phyloP scores from a whole-genome alignment of 2,329 filamentous ascomycete species.

The Aaosphaeria pasadenensis region DNA sequence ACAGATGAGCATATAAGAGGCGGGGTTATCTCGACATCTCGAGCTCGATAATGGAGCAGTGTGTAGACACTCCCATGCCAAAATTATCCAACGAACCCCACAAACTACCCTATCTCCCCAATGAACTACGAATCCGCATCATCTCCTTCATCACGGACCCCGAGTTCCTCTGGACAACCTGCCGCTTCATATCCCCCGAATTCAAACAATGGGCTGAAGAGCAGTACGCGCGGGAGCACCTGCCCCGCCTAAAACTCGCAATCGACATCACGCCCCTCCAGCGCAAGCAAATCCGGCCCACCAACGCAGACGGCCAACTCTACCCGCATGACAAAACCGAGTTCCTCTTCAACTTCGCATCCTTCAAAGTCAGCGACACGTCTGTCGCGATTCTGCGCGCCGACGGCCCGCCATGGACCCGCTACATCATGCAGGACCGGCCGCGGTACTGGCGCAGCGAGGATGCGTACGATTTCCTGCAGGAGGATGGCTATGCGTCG shows the following conservation, averaged over 20 bases:
- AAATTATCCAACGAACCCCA: not conserved
- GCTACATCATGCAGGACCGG: not conserved
- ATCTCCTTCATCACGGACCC: not conserved
- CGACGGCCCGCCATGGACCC: no score
- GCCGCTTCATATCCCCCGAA: not conserved
- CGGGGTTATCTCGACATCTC: no score
- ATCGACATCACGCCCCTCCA: not conserved
- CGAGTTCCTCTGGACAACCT: not conserved
- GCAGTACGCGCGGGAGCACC: not conserved
- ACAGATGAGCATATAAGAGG: no score
- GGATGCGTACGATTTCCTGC: not conserved
- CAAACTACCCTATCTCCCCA: not conserved
- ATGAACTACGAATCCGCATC: not conserved
- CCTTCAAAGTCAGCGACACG: not conserved
- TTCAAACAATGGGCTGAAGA: conserved; percentile 1
- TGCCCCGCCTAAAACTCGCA: not conserved
- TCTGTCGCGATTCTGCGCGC: not conserved
- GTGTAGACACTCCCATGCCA: not conserved
- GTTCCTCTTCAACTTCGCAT: not conserved
- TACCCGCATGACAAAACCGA: not conserved
- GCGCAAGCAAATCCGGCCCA: not conserved
- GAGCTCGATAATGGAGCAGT: no score
- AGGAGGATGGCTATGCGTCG: no score
- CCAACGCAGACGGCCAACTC: not conserved
- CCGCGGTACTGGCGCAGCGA: not conserved